phyloP scores from a whole-genome alignment of 2,329 filamentous ascomycete genomes.

The Pseudogymnoascus sp. region DNA sequence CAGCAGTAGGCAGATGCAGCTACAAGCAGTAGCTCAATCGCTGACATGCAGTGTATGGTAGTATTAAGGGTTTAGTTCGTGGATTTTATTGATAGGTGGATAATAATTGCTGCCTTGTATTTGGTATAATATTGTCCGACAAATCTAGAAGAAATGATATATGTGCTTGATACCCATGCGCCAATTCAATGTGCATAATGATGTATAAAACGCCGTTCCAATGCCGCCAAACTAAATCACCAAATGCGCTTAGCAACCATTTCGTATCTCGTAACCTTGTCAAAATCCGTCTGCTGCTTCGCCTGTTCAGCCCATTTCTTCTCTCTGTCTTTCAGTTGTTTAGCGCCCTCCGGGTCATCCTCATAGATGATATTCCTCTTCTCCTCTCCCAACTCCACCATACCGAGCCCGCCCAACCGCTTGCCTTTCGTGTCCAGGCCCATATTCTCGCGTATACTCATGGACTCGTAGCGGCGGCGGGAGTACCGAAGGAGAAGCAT shows the following conservation, averaged over 20 bases:
- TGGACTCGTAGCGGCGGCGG: constrained; percentile 68
- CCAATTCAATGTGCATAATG: not conserved
- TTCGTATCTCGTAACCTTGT: constrained; percentile 70
- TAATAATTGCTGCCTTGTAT: not conserved
- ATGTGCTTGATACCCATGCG: not conserved
- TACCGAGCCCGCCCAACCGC: constrained; percentile 72
- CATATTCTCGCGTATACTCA: constrained; percentile 60
- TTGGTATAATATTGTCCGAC: not conserved
- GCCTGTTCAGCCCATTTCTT: constrained; percentile 55
- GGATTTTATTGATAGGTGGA: not conserved
- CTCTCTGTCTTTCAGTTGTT: constrained; percentile 54
- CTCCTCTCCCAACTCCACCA: constrained; percentile 84
- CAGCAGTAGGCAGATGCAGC: not conserved
- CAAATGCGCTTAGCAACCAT: constrained; percentile 98
- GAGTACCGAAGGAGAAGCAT: constrained; percentile 80
- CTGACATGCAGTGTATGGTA: not conserved
- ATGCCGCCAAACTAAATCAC: constrained; percentile 39
- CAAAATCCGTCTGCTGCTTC: constrained; percentile 52
- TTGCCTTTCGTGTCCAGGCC: constrained; percentile 64
- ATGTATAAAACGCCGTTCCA: constrained; percentile 7
- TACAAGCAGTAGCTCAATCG: not conserved
- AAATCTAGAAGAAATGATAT: not conserved
- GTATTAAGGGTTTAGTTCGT: not conserved
- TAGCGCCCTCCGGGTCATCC: constrained; percentile 69
- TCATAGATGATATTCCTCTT: constrained; percentile 78